Base-by-base conservation (phyloP, 2,329 filamentous ascomycete species). In the Exserohilum turcica region DNA sequence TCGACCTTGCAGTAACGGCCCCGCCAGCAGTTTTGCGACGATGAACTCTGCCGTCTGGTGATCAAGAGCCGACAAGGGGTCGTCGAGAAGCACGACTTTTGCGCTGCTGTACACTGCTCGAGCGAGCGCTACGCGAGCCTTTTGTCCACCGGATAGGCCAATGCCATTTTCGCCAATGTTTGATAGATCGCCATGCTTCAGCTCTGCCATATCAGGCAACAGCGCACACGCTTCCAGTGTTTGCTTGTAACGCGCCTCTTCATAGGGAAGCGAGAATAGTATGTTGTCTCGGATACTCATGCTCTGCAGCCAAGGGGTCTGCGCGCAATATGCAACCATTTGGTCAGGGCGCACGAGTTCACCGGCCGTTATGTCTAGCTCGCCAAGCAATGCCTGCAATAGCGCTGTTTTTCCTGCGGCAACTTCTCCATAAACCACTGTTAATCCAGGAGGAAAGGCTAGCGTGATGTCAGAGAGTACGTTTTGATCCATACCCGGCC, bases 271-370 rank as follows among this genome's bases (percentile, higher is more conserved):
- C 5, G 82, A 84, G 69, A 88, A 88, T 0, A 88, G 74, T 24
- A 89, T 88, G 56, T 88, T 89, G 36, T 89, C 85, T 21, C 85
- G 80, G 21, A 89, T 86, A 52, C 80, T 87, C 85, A 87, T 88
- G 56, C 84, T 88, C 61, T 88, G 85, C 1, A 89, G 75, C 86
- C 86, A 89, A 1, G 86, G 84, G 5, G 82, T 85, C 58, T 88
- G 86, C 2, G 83, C 79, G 71, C 86, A 88, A 65, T 87, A 88
- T 5, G 81, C 86, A 6, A 87, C 76, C 59, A 83, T 80, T 56
- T 84, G 80, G 33, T 81, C 79, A 9, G 84, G 80, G 15, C 80
- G 77, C 16, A 79, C 73, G 10, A 83, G 77, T 6, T 80, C 75
- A 16, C 84, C 84, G 6, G 68, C 61, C 1, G 78, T 73, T 56